A percentile compares a stretch with the other conserved stretches of the same genome.
Conservation (phyloP, 257 asterid genomes). For the Paraleonurus japonicus region DNA sequence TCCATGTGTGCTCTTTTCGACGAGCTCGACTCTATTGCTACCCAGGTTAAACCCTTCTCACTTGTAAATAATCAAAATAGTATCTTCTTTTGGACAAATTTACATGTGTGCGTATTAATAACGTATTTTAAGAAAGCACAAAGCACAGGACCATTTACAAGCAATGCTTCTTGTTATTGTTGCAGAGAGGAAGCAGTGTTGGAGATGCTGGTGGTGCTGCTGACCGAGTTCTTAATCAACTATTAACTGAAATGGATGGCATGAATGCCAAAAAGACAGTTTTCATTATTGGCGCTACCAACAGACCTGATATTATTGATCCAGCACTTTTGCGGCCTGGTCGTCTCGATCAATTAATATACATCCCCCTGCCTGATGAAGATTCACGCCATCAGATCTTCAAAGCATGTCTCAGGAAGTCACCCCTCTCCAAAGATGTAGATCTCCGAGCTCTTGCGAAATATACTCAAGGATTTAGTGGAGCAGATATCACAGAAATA, state of each 20-base stretch:
- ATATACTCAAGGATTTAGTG: constrained; percentile 59
- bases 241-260: constrained; percentile 61
- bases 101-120: not conserved
- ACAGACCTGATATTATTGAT: constrained; percentile 57
- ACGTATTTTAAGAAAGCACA: not conserved
- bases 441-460: constrained; percentile 55
- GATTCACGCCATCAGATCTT: constrained; percentile 56
- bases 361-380: constrained; percentile 59
- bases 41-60: constrained; percentile 39
- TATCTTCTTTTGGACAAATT: not conserved
- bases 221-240: constrained; percentile 58
- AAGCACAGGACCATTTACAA: not conserved
- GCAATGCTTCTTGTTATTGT: constrained; percentile 7
- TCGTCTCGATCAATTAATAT: constrained; percentile 61
- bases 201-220: constrained; percentile 67
- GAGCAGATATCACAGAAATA: constrained; percentile 58
- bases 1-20: constrained; percentile 60
- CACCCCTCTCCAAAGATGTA: constrained; percentile 50
- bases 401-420: constrained; percentile 55
- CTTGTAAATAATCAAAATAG: not conserved
- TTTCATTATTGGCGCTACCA: constrained; percentile 62
- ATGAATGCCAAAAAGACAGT: constrained; percentile 63
- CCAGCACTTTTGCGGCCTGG: constrained; percentile 60
- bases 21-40: constrained; percentile 57
- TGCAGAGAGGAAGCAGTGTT: constrained; percentile 51